Evolutionary conservation across 345 rosid genomes (phyloP).

Genomic region (Euphorbia tirucalli): DNA sequence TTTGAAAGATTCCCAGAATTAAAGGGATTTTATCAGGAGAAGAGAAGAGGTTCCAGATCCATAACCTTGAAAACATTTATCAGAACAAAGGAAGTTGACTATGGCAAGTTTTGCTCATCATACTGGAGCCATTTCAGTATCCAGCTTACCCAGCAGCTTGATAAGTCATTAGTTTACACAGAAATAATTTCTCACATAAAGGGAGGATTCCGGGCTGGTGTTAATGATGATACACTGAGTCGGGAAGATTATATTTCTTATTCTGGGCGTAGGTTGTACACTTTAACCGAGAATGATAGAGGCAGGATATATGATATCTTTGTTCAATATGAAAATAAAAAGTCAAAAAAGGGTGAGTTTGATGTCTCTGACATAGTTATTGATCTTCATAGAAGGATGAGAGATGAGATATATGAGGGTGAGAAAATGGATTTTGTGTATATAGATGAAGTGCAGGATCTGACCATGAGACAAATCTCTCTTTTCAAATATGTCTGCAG

Average conservation of each 20-base stretch:
- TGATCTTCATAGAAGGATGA: constrained; percentile 47
- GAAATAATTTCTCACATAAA: constrained; percentile 57
- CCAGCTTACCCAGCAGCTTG: constrained; percentile 33
- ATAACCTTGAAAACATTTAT: constrained; percentile 31
- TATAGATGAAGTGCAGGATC: constrained; percentile 66
- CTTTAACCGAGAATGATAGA: constrained; percentile 28
- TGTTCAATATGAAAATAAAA: constrained; percentile 46
- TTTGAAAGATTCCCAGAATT: constrained; percentile 43
- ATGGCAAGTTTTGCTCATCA: constrained; percentile 37
- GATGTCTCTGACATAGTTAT: constrained; percentile 54
- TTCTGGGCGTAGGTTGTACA: constrained; percentile 37
- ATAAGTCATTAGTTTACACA: constrained; percentile 44
- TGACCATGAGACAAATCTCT: constrained; percentile 54
- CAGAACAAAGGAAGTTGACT: constrained; percentile 42
- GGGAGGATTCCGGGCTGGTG: constrained; percentile 35
- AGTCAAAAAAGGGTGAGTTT: constrained; percentile 37
- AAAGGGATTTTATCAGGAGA: constrained; percentile 17
- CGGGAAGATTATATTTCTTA: constrained; percentile 35
- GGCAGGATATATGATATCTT: constrained; percentile 41
- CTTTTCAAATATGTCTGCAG: constrained; percentile 42
- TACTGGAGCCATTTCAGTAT: constrained; percentile 52
- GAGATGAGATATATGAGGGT: constrained; percentile 21
- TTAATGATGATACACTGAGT: constrained; percentile 25
- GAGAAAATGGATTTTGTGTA: constrained; percentile 47
- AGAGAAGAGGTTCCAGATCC: constrained; percentile 21